Evolutionary conservation across 2,329 filamentous ascomycete species (phyloP).

Genomic region (Helminthosporium solani): DNA sequence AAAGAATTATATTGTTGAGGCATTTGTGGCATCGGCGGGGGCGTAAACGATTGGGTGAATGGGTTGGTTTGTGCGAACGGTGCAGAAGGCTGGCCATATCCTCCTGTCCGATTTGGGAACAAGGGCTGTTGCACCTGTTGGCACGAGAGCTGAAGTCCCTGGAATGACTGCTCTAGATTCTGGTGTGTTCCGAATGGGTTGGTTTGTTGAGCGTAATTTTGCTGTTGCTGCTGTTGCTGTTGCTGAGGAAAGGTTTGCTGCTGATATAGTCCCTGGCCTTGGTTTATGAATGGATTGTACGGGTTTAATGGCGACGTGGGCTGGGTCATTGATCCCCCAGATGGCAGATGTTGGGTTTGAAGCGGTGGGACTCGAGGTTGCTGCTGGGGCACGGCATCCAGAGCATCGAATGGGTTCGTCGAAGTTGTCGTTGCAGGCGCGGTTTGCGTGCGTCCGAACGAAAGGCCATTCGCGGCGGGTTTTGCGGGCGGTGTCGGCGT

Average conservation of each 20-base stretch:
- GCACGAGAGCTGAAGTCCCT: constrained; percentile 66
- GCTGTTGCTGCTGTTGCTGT: constrained; percentile 16
- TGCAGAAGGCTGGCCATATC: constrained; percentile 47
- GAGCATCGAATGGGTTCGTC: constrained; percentile 49
- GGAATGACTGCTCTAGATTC: constrained; percentile 67
- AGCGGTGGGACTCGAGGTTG: constrained; percentile 32
- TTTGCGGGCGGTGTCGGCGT: constrained; percentile 50
- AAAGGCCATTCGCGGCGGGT: constrained; percentile 50
- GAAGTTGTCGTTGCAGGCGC: constrained; percentile 24
- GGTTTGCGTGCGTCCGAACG: constrained; percentile 43
- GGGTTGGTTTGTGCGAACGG: constrained; percentile 43
- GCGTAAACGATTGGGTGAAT: constrained; percentile 44
- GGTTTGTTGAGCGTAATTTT: constrained; percentile 21
- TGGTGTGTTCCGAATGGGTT: constrained; percentile 27
- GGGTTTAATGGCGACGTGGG: constrained; percentile 44
- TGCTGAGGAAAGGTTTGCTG: constrained; percentile 17
- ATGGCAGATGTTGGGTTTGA: constrained; percentile 33
- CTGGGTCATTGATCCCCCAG: constrained; percentile 24
- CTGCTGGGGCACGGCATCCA: constrained; percentile 36
- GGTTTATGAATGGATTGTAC: constrained; percentile 69
- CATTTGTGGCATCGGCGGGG: constrained; percentile 45
- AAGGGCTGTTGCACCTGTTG: constrained; percentile 46
- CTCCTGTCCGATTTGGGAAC: constrained; percentile 76
- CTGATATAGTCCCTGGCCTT: constrained; percentile 32
- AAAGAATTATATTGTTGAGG: constrained; percentile 41